Percentiles rank a stretch among this genome's conserved stretches.
Conservation (phyloP, 2,329 filamentous ascomycete genomes). For the Tetracladium maxilliforme region DNA sequence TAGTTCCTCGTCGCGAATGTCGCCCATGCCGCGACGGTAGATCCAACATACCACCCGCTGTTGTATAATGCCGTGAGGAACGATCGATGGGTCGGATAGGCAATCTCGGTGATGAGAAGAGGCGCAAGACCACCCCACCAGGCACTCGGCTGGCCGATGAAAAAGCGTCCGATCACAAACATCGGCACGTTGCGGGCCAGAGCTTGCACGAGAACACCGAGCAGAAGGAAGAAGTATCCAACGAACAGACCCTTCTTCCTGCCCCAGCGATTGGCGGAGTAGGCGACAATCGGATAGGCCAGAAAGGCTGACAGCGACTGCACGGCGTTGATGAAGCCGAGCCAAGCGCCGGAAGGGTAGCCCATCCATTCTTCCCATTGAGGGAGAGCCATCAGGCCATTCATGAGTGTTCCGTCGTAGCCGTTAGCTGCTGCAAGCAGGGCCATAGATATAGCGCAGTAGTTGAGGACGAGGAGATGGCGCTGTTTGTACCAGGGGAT, state of each 20-base stretch:
- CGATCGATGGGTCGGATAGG: slow-evolving; percentile 17
- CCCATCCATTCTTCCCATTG: slow-evolving; percentile 16
- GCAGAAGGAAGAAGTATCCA: slow-evolving; percentile 16
- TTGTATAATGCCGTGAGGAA: slow-evolving; percentile 18
- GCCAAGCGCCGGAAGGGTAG: slow-evolving; percentile 11
- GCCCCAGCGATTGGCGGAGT: slow-evolving; percentile 17
- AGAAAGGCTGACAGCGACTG: slow-evolving; percentile 14
- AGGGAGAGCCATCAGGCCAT: slow-evolving; percentile 16
- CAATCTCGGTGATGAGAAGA: slow-evolving; percentile 17
- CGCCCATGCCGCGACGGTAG: slow-evolving; percentile 14
- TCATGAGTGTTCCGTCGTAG: slow-evolving; percentile 11
- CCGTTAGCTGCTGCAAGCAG: slow-evolving; percentile 7
- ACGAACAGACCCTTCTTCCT: slow-evolving; percentile 15
- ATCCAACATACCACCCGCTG: slow-evolving; percentile 15
- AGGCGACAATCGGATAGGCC: slow-evolving; percentile 13
- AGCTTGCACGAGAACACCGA: slow-evolving; percentile 14
- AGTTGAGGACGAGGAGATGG: slow-evolving; percentile 7
- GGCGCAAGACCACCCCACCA: no score
- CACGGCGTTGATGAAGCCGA: slow-evolving; percentile 16
- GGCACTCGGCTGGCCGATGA: slow-evolving; percentile 20
- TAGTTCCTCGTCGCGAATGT: slow-evolving; percentile 16
- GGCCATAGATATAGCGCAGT: slow-evolving; percentile 4
- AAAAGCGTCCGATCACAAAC: slow-evolving; percentile 19
- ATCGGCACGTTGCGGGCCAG: slow-evolving; percentile 10
- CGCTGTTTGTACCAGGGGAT: slow-evolving; percentile 8